Evolutionary conservation across 192 early-diverging fungal genomes (phyloP), one percentile per base, ranked within the genome.

Genomic region (Backusella morwellensis): DNA sequence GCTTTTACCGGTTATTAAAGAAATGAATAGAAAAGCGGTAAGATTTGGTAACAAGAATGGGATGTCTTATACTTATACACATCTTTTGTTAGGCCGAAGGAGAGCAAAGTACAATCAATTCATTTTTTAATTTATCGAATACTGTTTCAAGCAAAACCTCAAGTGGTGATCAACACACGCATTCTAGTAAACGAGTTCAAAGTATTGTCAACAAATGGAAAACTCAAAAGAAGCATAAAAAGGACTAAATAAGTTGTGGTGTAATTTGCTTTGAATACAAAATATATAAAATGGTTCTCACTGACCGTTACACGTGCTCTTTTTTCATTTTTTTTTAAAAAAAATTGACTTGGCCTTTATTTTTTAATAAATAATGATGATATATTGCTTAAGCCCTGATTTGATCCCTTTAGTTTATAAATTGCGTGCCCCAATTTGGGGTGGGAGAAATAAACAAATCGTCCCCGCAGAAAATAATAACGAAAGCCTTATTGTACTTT

Each of bases 1-100:
- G 7, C 72, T 96, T 52, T 40, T 95, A 17, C 95, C 95, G 12
- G 88, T 96, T 4, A 86, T 96, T 11, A 77, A 81, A 63, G 80
- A 91, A 50, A 88, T 87, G 84, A 82, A 82, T 21, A 78, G 77
- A 19, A 59, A 66, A 26, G 67, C 80, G 47, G 81, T 80, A 66
- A 75, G 26, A 59, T 59, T 32, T 32, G 2, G 32, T 32, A 32
- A 11, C 21, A 56, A 63, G 0, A 26, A 9, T 32, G 26, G 32
- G 32, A 2, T 32, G 3, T 35, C 35, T 11, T 68, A 29, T 68
- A 34, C 15, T 34, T 21, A 34, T 68, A 19, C 17, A 7, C 32
- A 2, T 29, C n/a, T 34, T 35, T 29, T 68, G 0, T 34, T 36
- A 68, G 67, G 29, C 35, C 7, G 67, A 68, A 35, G 67, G 67